phyloP scores from a whole-genome alignment of 306 rosid genomes.

The Malus orientalis region DNA sequence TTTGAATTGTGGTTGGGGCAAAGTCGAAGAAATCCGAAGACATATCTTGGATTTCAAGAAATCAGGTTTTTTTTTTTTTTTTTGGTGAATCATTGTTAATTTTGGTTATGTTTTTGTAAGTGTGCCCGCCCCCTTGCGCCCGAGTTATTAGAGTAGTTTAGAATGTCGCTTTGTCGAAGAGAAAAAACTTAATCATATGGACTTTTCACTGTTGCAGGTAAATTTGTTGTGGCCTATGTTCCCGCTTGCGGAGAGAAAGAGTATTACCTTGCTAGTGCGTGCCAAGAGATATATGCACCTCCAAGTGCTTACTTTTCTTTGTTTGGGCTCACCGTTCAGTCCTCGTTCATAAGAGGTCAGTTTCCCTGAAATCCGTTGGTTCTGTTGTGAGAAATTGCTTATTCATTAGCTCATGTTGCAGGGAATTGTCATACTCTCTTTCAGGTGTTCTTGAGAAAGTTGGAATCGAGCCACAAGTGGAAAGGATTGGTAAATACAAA shows the following conservation, averaged over 20 bases:
- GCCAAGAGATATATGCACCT: slow-evolving; percentile 94
- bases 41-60: slow-evolving; percentile 68
- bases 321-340: slow-evolving; percentile 85
- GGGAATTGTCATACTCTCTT: slow-evolving; percentile 5
- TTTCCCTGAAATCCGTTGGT: neutral
- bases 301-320: slow-evolving; percentile 90
- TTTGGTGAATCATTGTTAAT: neutral
- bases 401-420: neutral
- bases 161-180: neutral
- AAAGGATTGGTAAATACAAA: slow-evolving; percentile 89
- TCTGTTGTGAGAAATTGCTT: neutral
- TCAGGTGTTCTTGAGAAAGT: slow-evolving; percentile 76
- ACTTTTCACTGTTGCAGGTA: slow-evolving; percentile 39
- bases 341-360: slow-evolving; percentile 77
- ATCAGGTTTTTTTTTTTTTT: slow-evolving; percentile 45
- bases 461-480: slow-evolving; percentile 89
- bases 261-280: slow-evolving; percentile 85
- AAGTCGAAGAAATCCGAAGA: slow-evolving; percentile 89
- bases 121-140: neutral
- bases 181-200: neutral
- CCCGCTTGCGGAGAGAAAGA: slow-evolving; percentile 90
- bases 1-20: slow-evolving; percentile 93
- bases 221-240: slow-evolving; percentile 70
- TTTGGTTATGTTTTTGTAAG: slow-evolving; percentile 1
- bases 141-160: neutral